Base-by-base conservation (phyloP, 352 stramenopile species). In the Peronospora farinosa region DNA sequence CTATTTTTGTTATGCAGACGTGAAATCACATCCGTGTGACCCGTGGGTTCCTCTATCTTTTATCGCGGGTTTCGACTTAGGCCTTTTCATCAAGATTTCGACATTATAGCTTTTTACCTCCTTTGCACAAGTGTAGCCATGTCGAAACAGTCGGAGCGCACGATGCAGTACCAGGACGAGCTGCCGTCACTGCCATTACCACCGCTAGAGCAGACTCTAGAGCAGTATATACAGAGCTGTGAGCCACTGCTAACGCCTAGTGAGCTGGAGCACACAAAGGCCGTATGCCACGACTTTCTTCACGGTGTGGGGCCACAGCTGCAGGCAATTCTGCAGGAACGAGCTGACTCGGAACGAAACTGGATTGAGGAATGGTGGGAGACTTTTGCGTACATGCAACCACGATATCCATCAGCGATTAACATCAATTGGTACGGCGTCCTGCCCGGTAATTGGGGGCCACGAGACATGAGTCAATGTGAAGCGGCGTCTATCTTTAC, bases 361-460 rank as follows among this genome's bases (percentile, higher is more conserved):
- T 95, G 85, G 85, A 57, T 95, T 43, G 83, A 98, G 58, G 74
- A 97, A 39, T 98, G 95, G 95, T 98, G 94, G 94, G 96, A 98
- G 70, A 95, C 91, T 2, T 84, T 97, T 30, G 95, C 86, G 51
- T 99, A 99, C 75, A 55, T 99, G 49, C 86, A 97, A 63, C 84
- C 81, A 54, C 78, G 83, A 15, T 97, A 98, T 65, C 92, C 94
- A 41, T 94, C 95, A 32, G 90, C 96, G 15, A 92, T 98, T 61
- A 98, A 98, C 65, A 93, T 98, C 52, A 97, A 94, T 51, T 99
- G 97, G 83, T 98, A 97, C 71, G 96, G 96, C 65, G 90, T 98
- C 32, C 83, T 99, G 40, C 78, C 82, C 0, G 95, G 97, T 49
- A 94, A 92, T 51, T 94, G 84, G 84, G 84, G 84, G 0, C 80